Evolutionary conservation across 2,329 filamentous ascomycete genomes (phyloP).

Genomic region (Aspergillus brasiliensis): DNA sequence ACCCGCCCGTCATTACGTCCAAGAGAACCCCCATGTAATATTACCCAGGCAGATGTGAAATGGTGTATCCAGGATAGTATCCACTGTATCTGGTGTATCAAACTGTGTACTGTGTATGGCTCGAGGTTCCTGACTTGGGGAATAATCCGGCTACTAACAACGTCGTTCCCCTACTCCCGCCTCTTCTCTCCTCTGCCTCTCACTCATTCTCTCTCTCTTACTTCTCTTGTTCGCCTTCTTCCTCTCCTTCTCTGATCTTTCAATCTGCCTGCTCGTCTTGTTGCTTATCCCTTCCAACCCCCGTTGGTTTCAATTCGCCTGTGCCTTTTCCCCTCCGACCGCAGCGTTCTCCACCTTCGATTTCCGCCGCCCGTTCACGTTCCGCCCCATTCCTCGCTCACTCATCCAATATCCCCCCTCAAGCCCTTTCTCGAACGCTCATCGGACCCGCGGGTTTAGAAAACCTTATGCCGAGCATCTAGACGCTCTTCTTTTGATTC

Average conservation of each 20-base stretch:
- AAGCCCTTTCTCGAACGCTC: constrained; percentile 6
- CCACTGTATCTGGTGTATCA: neutral
- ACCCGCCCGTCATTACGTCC: constrained; percentile 18
- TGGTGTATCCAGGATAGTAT: neutral
- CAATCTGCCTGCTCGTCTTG: constrained; percentile 16
- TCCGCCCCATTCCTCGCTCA: constrained; percentile 20
- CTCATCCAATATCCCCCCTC: constrained; percentile 15
- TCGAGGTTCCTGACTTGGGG: neutral
- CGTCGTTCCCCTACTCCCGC: constrained; percentile 4
- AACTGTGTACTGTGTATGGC: neutral
- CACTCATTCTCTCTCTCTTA: constrained; percentile 21
- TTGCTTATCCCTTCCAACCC: neutral
- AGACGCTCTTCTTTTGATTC: neutral
- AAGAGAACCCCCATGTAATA: constrained; percentile 1
- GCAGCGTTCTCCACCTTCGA: constrained; percentile 14
- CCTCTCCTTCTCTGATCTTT: constrained; percentile 21
- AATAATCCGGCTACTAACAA: neutral
- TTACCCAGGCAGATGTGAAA: constrained; percentile 1
- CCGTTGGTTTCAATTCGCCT: neutral
- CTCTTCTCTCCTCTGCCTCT: constrained; percentile 10
- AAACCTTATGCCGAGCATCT: constrained; percentile 18
- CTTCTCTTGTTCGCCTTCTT: constrained; percentile 19
- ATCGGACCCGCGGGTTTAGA: constrained; percentile 14
- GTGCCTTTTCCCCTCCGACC: constrained; percentile 5
- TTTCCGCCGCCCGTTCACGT: constrained; percentile 23